Conservation (phyloP, 2,329 filamentous ascomycete genomes). For the Trichophyton mentagrophytes region DNA sequence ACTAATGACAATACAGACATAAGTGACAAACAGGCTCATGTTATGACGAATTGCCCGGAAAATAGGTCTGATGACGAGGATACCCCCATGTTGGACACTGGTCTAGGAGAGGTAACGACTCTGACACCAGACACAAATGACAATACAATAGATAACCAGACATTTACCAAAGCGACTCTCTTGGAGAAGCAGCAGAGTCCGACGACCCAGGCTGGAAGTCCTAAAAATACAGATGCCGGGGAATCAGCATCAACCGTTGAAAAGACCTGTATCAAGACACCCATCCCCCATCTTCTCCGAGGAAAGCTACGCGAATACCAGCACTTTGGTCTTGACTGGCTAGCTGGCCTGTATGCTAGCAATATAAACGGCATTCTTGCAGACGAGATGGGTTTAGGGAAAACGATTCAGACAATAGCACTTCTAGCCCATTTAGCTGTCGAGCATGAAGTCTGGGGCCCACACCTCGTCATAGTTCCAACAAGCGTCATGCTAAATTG, state of each 20-base stretch:
- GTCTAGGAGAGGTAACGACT: background rate
- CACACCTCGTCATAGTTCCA: constrained; percentile 88
- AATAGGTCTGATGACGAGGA: background rate
- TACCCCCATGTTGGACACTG: background rate
- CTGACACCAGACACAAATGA: background rate
- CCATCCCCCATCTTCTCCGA: constrained; percentile 69
- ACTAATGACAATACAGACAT: constrained; percentile 21
- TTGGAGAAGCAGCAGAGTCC: background rate
- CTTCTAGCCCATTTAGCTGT: constrained; percentile 85
- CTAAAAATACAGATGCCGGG: background rate
- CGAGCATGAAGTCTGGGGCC: constrained; percentile 83
- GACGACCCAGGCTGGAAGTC: background rate
- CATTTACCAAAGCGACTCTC: background rate
- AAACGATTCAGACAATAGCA: constrained; percentile 96
- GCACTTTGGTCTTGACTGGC: constrained; percentile 93
- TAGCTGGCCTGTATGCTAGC: constrained; percentile 81
- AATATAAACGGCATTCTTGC: constrained; percentile 92
- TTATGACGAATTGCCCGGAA: constrained; percentile 18
- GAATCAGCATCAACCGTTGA: background rate
- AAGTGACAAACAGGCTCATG: constrained; percentile 25
- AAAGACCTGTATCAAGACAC: constrained; percentile 41
- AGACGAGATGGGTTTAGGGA: constrained; percentile 96
- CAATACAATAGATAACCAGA: background rate
- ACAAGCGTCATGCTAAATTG: constrained; percentile 98
- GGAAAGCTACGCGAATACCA: constrained; percentile 91